Evolutionary conservation across 768 basidiomycete genomes (phyloP).

Genomic region (Piloderma croceum): DNA sequence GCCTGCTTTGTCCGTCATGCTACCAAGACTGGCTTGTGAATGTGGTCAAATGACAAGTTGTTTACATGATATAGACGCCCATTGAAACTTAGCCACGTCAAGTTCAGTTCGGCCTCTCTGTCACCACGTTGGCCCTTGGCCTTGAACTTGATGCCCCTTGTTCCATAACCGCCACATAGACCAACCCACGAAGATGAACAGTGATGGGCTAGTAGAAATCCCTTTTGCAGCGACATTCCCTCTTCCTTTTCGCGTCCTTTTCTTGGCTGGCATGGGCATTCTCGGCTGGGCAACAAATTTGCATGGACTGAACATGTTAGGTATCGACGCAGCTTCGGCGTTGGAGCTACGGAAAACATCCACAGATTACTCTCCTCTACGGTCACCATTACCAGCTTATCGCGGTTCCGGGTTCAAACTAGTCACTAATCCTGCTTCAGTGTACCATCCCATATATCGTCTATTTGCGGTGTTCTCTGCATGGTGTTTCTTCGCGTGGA

Average conservation of each 20-base stretch:
- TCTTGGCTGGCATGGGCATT: slow-evolving; percentile 72
- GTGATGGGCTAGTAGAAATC: slow-evolving; percentile 40
- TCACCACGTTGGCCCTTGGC: too few species aligned
- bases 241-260: slow-evolving; percentile 86
- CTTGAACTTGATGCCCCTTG: too few species aligned
- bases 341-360: slow-evolving; percentile 71
- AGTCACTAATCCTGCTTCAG: slow-evolving; percentile 30
- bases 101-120: too few species aligned
- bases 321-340: slow-evolving; percentile 66
- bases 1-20: too few species aligned
- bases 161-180: too few species aligned
- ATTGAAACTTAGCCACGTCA: too few species aligned
- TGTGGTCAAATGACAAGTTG: too few species aligned
- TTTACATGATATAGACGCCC: too few species aligned
- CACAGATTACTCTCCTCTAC: slow-evolving; percentile 26
- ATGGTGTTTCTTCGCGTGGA: slow-evolving; percentile 67
- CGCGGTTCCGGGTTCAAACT: slow-evolving; percentile 28
- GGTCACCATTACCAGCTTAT: slow-evolving; percentile 23
- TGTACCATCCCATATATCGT: slow-evolving; percentile 62
- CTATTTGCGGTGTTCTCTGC: slow-evolving; percentile 54
- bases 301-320: slow-evolving; percentile 69
- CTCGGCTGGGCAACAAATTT: slow-evolving; percentile 92
- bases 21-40: too few species aligned
- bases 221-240: slow-evolving; percentile 63
- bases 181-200: too few species aligned